These are phyloP conservation scores for Flaveria ramosissima DNA, from an alignment of 129 eudicot genomes.

Conservation along the genomic window DNA sequence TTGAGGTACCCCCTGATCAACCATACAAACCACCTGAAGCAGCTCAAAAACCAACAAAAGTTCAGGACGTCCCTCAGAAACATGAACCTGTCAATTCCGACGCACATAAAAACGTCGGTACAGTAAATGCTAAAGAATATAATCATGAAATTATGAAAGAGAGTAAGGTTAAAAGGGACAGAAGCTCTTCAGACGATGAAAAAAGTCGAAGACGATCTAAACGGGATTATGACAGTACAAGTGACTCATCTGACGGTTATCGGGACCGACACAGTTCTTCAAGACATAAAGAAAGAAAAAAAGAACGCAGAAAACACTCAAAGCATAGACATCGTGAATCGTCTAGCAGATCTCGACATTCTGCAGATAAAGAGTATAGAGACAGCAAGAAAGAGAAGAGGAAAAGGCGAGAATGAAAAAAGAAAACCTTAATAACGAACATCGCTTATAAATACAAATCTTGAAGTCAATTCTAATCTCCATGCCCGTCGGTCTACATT, in stretches of 20 bases:
- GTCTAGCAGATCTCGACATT: slow-evolving; percentile 49
- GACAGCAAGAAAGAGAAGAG: slow-evolving; percentile 56
- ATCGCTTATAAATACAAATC: neutral
- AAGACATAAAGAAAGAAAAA: slow-evolving; percentile 59
- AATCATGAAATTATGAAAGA: slow-evolving; percentile 34
- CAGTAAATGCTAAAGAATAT: neutral
- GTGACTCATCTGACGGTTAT: slow-evolving; percentile 50
- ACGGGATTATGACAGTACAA: slow-evolving; percentile 43
- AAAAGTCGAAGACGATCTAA: slow-evolving; percentile 56
- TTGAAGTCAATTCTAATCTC: neutral
- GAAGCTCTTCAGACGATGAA: slow-evolving; percentile 61
- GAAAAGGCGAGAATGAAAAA: slow-evolving; percentile 42
- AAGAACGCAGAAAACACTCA: slow-evolving; percentile 58
- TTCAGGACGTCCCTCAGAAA: slow-evolving; percentile 28
- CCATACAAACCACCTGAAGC: slow-evolving; percentile 44
- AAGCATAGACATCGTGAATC: slow-evolving; percentile 53
- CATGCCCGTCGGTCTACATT: neutral
- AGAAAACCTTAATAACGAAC: neutral
- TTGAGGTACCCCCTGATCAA: slow-evolving; percentile 86
- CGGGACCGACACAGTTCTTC: slow-evolving; percentile 63
- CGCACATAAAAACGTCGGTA: slow-evolving; percentile 5
- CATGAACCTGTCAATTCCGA: slow-evolving; percentile 5
- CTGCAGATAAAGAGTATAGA: slow-evolving; percentile 46
- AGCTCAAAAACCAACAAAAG: slow-evolving; percentile 34
- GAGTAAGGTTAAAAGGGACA: slow-evolving; percentile 35